Evolutionary conservation across 768 basidiomycete genomes (phyloP).

Genomic region (Sporobolomyces roseus): DNA sequence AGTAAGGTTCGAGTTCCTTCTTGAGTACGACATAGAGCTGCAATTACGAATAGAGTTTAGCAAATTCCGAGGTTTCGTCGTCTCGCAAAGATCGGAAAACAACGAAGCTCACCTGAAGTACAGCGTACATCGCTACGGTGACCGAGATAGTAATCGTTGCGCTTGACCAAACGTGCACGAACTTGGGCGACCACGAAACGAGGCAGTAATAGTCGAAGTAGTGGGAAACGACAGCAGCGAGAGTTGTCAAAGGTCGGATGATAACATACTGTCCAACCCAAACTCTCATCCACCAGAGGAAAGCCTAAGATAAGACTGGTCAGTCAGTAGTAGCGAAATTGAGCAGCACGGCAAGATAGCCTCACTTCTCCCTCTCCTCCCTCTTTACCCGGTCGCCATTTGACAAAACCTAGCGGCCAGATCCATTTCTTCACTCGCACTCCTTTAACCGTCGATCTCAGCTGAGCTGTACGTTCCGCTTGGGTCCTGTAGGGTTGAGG

Average conservation of each 20-base stretch:
- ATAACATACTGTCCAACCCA: slow-evolving; percentile 34
- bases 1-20: slow-evolving; percentile 57
- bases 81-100: no score
- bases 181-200: slow-evolving; percentile 63
- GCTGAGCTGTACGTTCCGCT: slow-evolving; percentile 23
- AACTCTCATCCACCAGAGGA: slow-evolving; percentile 32
- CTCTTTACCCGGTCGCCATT: slow-evolving; percentile 56
- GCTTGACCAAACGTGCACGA: slow-evolving; percentile 64
- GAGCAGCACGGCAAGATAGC: no score
- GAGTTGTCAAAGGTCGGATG: slow-evolving; percentile 29
- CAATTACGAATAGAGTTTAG: no score
- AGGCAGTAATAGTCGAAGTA: slow-evolving; percentile 69
- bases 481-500: slow-evolving; percentile 30
- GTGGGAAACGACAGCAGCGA: slow-evolving; percentile 58
- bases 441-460: slow-evolving; percentile 48
- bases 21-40: slow-evolving; percentile 64
- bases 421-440: slow-evolving; percentile 61
- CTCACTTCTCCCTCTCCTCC: slow-evolving; percentile 15
- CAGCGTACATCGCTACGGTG: slow-evolving; percentile 65
- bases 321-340: no score
- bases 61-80: no score
- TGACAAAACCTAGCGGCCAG: slow-evolving; percentile 63
- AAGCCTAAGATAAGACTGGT: no score
- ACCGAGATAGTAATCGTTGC: slow-evolving; percentile 65
- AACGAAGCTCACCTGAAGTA: no score